A percentile compares a stretch with the other conserved stretches of the same genome.
phyloP scores from a whole-genome alignment of 306 rosid genomes.

The Quercus mongolica region DNA sequence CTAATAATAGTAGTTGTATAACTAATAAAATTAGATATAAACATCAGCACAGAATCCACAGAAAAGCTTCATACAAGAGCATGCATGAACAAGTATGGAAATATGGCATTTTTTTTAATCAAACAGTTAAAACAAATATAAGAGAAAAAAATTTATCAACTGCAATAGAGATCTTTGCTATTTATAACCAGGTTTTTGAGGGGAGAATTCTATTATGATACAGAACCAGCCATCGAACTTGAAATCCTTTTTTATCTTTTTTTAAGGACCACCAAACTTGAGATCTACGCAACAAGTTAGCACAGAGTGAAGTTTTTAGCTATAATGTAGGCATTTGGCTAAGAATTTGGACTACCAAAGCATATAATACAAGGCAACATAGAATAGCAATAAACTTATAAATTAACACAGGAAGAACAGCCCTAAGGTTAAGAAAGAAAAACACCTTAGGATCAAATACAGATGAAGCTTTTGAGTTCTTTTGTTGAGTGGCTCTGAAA shows the following conservation, averaged over 20 bases:
- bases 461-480: slow-evolving; percentile 29
- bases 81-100: background rate
- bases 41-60: background rate
- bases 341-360: background rate
- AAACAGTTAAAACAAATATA: background rate
- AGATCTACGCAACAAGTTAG: background rate
- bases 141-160: background rate
- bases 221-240: background rate
- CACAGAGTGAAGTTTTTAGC: background rate
- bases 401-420: background rate
- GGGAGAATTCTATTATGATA: background rate
- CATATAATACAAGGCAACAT: slow-evolving; percentile 2
- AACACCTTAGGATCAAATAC: slow-evolving; percentile 59
- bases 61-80: background rate
- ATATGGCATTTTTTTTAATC: background rate
- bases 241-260: background rate
- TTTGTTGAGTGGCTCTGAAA: slow-evolving; percentile 39
- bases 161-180: background rate
- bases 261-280: background rate
- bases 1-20: background rate
- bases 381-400: slow-evolving; percentile 3
- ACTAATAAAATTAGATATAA: background rate
- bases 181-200: background rate
- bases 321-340: background rate
- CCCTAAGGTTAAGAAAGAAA: slow-evolving; percentile 24